These are phyloP conservation scores for Entomortierella beljakovae DNA, from an alignment of 192 early-diverging fungal species.

Conservation along the genomic window DNA sequence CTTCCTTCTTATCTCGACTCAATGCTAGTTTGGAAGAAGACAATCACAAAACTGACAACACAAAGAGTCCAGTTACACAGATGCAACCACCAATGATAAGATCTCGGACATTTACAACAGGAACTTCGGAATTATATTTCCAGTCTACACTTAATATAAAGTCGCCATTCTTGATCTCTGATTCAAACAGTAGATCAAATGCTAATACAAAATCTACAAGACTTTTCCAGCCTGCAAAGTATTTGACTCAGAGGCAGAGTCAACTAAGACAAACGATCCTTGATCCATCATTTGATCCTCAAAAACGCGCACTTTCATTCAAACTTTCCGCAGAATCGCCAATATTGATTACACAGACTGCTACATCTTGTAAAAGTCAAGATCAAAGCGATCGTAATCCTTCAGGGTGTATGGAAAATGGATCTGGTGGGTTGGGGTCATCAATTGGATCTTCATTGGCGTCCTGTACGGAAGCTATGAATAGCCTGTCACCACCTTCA, in stretches of 20 bases:
- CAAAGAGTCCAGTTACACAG: neutral
- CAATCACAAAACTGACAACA: neutral
- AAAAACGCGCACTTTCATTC: neutral
- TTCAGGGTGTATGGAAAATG: neutral
- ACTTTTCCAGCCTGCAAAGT: neutral
- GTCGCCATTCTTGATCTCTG: conserved; percentile 1
- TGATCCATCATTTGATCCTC: neutral
- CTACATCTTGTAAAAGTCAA: neutral
- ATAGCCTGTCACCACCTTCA: conserved; percentile 11
- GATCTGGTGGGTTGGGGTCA: neutral
- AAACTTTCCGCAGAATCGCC: neutral
- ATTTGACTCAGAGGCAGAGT: conserved; percentile 4
- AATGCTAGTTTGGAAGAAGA: neutral
- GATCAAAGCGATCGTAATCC: neutral
- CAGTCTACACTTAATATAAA: neutral
- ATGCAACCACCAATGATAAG: conserved; percentile 8
- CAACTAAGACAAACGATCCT: conserved; percentile 14
- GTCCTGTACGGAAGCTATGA: conserved; percentile 23
- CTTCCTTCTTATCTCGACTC: conserved; percentile 11
- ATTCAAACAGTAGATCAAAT: neutral
- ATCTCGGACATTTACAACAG: conserved; percentile 2
- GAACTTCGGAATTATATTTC: neutral
- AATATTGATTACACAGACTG: neutral
- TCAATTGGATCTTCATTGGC: neutral
- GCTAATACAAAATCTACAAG: neutral